These are phyloP conservation scores for Aechmea fasciata DNA, from an alignment of 176 grass and related monocot genomes.

Conservation along the genomic window DNA sequence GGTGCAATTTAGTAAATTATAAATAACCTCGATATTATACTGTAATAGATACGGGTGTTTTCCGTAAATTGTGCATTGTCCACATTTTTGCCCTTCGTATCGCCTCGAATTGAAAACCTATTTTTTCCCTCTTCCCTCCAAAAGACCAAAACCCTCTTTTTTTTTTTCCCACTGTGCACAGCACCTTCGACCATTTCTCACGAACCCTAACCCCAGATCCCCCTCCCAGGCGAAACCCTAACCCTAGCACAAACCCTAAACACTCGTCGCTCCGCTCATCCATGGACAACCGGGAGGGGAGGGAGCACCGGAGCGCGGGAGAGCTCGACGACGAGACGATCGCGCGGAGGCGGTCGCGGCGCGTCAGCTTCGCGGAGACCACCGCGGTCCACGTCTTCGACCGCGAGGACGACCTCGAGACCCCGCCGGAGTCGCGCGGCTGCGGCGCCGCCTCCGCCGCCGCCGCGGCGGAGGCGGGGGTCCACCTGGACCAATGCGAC, in stretches of 20 bases:
- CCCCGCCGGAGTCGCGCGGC: constrained; percentile 34
- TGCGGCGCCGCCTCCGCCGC: constrained; percentile 14
- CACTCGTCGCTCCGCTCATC: background rate
- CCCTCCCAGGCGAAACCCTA: background rate
- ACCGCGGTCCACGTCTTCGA: constrained; percentile 88
- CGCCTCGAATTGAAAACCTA: background rate
- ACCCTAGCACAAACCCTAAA: constrained; percentile 39
- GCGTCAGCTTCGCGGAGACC: constrained; percentile 92
- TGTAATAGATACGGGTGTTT: too few relatives aligned
- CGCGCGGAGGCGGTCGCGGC: constrained; percentile 55
- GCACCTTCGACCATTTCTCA: background rate
- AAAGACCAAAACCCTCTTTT: too few relatives aligned
- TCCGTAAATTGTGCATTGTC: too few relatives aligned
- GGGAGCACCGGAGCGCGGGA: constrained; percentile 27
- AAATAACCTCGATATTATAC: too few relatives aligned
- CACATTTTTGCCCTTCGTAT: too few relatives aligned
- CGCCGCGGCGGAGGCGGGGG: background rate
- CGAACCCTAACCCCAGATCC: too few relatives aligned
- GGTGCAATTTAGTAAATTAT: too few relatives aligned
- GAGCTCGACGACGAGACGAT: constrained; percentile 58
- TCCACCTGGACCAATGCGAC: constrained; percentile 2
- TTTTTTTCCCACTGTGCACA: background rate
- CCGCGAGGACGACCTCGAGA: constrained; percentile 72
- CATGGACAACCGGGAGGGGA: constrained; percentile 31
- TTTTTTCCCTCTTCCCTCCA: constrained; percentile 27